Conservation (phyloP, 495 filamentous ascomycete species). For the Aspergillus baeticus region DNA sequence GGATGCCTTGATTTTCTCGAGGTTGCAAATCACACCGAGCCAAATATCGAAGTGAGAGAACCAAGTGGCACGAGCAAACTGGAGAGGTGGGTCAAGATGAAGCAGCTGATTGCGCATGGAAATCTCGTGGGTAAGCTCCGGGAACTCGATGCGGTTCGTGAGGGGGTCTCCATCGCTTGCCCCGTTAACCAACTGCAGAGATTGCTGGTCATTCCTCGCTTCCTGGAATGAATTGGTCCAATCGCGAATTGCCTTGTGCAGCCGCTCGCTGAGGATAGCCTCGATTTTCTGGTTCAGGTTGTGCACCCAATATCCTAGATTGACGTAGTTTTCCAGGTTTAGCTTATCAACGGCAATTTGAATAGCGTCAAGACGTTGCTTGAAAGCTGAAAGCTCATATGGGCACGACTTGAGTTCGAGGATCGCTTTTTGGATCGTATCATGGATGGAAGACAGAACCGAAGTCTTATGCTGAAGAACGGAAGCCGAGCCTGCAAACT, state of each 20-base stretch:
- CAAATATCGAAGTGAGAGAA: constrained; percentile 87
- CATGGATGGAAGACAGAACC: constrained; percentile 72
- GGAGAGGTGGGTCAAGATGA: constrained; percentile 87
- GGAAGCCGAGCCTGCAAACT: constrained; percentile 82
- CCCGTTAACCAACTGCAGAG: constrained; percentile 17
- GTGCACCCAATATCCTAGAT: constrained; percentile 83
- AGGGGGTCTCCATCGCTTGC: constrained; percentile 42
- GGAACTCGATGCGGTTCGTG: constrained; percentile 56
- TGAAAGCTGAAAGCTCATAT: constrained; percentile 74
- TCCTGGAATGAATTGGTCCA: constrained; percentile 84
- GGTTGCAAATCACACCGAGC: constrained; percentile 87
- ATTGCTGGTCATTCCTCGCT: constrained; percentile 44
- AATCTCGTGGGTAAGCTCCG: constrained; percentile 76
- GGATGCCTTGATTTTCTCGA: constrained; percentile 89
- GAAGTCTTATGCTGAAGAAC: constrained; percentile 82
- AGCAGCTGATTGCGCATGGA: constrained; percentile 96
- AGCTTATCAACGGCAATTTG: constrained; percentile 91
- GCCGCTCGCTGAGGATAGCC: constrained; percentile 66
- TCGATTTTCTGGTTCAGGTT: constrained; percentile 84
- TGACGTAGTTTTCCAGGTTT: constrained; percentile 92
- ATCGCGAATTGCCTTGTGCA: constrained; percentile 73
- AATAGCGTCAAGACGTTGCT: constrained; percentile 74
- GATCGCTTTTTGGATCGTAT: constrained; percentile 79
- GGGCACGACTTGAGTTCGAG: constrained; percentile 81
- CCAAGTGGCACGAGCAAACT: constrained; percentile 92